Base-by-base conservation (phyloP, 371 early-diverging fungal species). In the Coemansia sp. region DNA sequence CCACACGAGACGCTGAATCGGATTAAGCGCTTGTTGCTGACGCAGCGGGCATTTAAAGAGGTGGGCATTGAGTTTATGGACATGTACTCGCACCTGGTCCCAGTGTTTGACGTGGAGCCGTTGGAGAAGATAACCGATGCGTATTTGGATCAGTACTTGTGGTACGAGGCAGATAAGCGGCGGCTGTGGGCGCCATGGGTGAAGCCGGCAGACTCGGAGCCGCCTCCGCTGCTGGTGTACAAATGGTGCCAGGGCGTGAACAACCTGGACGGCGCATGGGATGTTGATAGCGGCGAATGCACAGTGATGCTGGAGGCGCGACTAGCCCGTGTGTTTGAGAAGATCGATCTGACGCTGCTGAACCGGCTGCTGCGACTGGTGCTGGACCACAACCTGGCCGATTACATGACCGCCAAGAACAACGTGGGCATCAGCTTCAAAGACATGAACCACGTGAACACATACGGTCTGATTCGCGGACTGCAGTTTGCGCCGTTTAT, bases 11-110 rank as follows among this genome's bases (percentile, higher is more conserved):
- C 54, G n/a, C 85, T 99, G 37, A 88, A 89, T 44, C 88, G 97
- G 67, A 97, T 99, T 77, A 99, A 99, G 82, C 93, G 98, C 72
- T 82, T 96, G 30, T 71, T 99, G 68, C 84, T 99, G 59, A 98
- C 98, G 7, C 98, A 99, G 80, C 89, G 99, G 67, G 96, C 99
- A 1, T 99, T 99, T 87, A 98, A 98, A 83, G 98, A 99, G 84
- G 96, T 98, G 11, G 96, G 95, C n/a, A 95, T 98, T 75, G 95
- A 97, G 84, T 97, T 98, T 73, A 96, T 96, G 96, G 98, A 98
- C 86, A 85, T 94, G 64, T 98, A 95, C 82, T 90, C 90, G 55
- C 94, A 97, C 72, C 81, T 97, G 79, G 92, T 95, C 63, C 98
- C 98, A 6, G 97, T 97, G 6, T 98, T 97, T 81, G 94, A 96